These are phyloP conservation scores for Ichthyophthirius multifiliis DNA, from an alignment of 169 alveolate genomes.

Conservation along the genomic window DNA sequence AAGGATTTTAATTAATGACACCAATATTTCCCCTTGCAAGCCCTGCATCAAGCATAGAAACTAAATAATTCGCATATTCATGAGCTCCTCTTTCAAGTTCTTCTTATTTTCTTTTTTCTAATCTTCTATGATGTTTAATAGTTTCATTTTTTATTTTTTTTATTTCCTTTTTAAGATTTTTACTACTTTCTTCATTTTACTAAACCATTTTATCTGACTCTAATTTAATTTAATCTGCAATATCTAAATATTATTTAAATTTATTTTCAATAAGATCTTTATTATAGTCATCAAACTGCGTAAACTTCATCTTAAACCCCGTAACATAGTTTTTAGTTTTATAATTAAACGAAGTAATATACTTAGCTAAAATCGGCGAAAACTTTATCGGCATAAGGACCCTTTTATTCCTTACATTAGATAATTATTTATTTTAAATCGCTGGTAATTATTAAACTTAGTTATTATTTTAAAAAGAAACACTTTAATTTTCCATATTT, in stretches of 20 bases:
- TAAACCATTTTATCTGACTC: slow-evolving; percentile 16
- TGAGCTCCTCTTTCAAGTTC: slow-evolving; percentile 51
- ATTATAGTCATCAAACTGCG: slow-evolving; percentile 30
- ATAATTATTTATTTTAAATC: background rate
- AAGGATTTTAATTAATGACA: slow-evolving; percentile 23
- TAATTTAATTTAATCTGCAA: slow-evolving; percentile 28
- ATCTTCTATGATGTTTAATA: slow-evolving; percentile 36
- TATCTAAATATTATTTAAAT: slow-evolving; percentile 17
- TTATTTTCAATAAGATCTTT: slow-evolving; percentile 26
- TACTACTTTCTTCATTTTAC: slow-evolving; percentile 3
- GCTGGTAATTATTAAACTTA: background rate
- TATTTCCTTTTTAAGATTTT: slow-evolving; percentile 29
- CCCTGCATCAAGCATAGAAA: slow-evolving; percentile 46
- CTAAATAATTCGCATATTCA: slow-evolving; percentile 48
- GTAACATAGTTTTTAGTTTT: slow-evolving; percentile 22
- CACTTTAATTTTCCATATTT: background rate
- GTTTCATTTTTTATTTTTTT: slow-evolving; percentile 35
- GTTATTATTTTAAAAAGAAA: background rate
- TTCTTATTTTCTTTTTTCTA: slow-evolving; percentile 45
- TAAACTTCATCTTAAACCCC: slow-evolving; percentile 42
- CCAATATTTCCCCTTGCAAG: slow-evolving; percentile 37
- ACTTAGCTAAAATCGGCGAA: slow-evolving; percentile 31
- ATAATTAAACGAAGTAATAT: slow-evolving; percentile 19
- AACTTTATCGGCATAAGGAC: slow-evolving; percentile 28
- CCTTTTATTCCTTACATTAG: slow-evolving; percentile 36